A percentile compares a stretch with the other conserved stretches of the same genome.
Conservation (phyloP, 306 rosid genomes). For the Vigna reflexopilosa region DNA sequence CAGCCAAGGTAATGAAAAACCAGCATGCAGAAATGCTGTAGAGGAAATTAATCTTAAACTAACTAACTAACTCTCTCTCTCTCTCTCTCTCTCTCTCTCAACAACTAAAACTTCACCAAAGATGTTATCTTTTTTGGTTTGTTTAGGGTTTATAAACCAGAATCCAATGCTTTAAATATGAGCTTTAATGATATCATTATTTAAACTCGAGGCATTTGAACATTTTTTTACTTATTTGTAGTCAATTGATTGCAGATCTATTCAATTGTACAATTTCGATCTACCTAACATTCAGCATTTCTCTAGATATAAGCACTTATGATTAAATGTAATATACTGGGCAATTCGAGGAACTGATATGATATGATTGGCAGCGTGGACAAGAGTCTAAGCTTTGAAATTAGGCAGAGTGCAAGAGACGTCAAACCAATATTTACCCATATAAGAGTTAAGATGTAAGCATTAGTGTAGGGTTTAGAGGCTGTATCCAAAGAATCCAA, state of each 20-base stretch:
- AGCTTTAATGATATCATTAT: conserved; percentile 7
- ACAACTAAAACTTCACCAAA: neutral
- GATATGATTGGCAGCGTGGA: neutral
- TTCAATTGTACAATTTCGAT: neutral
- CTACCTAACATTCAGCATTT: conserved; percentile 7
- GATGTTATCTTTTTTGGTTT: neutral
- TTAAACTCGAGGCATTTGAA: neutral
- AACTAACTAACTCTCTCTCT: neutral
- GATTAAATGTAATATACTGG: neutral
- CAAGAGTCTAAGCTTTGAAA: neutral
- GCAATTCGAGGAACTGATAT: neutral
- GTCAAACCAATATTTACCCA: neutral
- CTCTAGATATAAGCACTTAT: neutral
- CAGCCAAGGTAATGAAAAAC: neutral
- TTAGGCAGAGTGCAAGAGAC: neutral
- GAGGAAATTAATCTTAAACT: neutral
- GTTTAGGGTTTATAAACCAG: too few species aligned
- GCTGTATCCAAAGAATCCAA: neutral
- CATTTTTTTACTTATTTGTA: neutral
- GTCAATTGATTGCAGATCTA: neutral
- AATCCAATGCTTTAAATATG: neutral
- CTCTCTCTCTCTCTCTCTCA: too few species aligned
- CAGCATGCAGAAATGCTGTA: neutral
- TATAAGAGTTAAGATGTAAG: neutral
- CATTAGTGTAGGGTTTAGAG: neutral